A percentile compares a stretch with the other conserved stretches of the same genome.
Conservation (phyloP, 2,329 filamentous ascomycete species). For the Mycosphaerella sp. region DNA sequence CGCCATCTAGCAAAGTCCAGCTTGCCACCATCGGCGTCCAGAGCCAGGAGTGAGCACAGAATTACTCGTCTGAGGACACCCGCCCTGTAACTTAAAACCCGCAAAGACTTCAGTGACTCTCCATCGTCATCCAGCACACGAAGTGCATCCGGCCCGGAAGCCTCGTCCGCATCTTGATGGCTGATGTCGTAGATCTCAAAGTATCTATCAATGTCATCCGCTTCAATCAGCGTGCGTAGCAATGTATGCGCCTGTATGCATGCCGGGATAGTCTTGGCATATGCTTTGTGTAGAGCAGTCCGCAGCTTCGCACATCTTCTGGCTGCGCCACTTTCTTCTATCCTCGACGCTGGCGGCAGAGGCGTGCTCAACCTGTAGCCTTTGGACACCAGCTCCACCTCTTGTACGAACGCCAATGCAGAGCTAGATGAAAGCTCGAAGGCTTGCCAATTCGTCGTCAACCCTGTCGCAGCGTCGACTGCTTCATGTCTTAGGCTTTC, state of each 20-base stretch:
- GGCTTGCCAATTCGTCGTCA: constrained; percentile 69
- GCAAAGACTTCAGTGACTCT: constrained; percentile 71
- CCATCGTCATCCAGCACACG: constrained; percentile 65
- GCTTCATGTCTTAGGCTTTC: constrained; percentile 70
- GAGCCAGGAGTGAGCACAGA: constrained; percentile 78
- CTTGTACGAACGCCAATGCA: constrained; percentile 76
- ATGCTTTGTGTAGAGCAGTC: constrained; percentile 62
- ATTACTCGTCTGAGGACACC: constrained; percentile 77
- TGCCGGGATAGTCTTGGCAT: constrained; percentile 62
- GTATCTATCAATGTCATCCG: constrained; percentile 81
- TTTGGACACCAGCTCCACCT: constrained; percentile 90
- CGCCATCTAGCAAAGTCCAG: constrained; percentile 74
- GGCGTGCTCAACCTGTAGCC: constrained; percentile 87
- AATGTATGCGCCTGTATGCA: constrained; percentile 64
- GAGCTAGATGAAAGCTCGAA: constrained; percentile 73
- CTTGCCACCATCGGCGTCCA: constrained; percentile 73
- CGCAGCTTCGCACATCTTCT: constrained; percentile 76
- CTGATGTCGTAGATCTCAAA: constrained; percentile 61
- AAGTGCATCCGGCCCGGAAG: constrained; percentile 42
- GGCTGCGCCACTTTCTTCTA: constrained; percentile 67
- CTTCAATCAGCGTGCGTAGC: constrained; percentile 67
- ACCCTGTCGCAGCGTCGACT: constrained; percentile 58
- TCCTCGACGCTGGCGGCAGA: constrained; percentile 80
- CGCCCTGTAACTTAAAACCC: constrained; percentile 60
- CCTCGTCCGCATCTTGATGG: constrained; percentile 43